These are phyloP conservation scores for Tylopilus vinaceipallidus DNA, from an alignment of 768 basidiomycete species.

Conservation along the genomic window DNA sequence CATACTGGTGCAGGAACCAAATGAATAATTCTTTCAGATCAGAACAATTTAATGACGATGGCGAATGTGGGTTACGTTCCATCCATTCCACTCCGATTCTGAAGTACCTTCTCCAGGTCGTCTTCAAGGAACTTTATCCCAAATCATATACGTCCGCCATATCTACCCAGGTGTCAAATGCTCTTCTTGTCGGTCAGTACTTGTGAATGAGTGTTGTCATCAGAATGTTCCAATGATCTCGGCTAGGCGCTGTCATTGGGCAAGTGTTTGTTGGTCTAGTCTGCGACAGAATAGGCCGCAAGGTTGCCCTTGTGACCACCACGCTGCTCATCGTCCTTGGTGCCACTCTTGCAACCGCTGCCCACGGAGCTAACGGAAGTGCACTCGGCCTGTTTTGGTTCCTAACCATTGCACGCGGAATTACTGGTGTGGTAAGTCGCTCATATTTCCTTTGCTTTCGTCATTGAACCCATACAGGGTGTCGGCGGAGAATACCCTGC, in stretches of 20 bases:
- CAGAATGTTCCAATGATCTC: constrained; percentile 2
- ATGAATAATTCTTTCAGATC: constrained; percentile 40
- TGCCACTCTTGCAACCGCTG: constrained; percentile 63
- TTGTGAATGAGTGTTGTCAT: background rate
- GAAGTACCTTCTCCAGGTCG: constrained; percentile 43
- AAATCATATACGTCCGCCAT: constrained; percentile 56
- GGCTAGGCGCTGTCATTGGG: constrained; percentile 56
- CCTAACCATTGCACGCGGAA: constrained; percentile 66
- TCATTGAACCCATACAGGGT: constrained; percentile 40
- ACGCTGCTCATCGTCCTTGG: constrained; percentile 70
- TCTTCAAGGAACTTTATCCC: constrained; percentile 64
- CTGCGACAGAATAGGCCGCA: constrained; percentile 75
- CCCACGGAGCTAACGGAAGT: constrained; percentile 58
- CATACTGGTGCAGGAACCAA: constrained; percentile 1
- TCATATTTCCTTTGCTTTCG: background rate
- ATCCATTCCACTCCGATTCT: constrained; percentile 1
- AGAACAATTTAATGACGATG: constrained; percentile 73
- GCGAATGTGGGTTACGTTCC: constrained; percentile 43
- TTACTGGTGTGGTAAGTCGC: constrained; percentile 58
- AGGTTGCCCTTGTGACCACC: constrained; percentile 68
- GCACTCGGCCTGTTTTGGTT: constrained; percentile 69
- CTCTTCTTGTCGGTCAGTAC: constrained; percentile 61
- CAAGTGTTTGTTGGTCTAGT: constrained; percentile 62
- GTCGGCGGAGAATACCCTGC: constrained; percentile 80
- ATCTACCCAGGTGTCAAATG: constrained; percentile 69